Percentiles rank a stretch among this genome's conserved stretches.
Conservation (phyloP, 1,139 yeast species). For the Chernovozyma sophiae-reginae region DNA sequence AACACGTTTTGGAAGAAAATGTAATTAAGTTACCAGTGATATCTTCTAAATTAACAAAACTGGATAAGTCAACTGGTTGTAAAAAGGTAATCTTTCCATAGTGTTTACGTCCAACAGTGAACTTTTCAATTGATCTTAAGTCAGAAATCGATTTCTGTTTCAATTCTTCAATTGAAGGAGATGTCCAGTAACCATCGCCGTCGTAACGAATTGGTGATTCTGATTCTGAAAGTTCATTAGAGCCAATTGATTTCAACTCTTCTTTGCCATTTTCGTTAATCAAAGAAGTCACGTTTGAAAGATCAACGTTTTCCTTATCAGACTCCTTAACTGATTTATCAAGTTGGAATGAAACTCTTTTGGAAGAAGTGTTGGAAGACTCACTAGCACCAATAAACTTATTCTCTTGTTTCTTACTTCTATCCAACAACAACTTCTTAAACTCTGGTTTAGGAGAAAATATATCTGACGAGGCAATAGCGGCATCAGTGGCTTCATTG, state of each 20-base stretch:
- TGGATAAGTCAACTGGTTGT: conserved; percentile 78
- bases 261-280: conserved; percentile 11
- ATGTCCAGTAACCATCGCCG: conserved; percentile 78
- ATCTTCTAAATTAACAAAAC: conserved; percentile 53
- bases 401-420: conserved; percentile 19
- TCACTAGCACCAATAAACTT: conserved; percentile 7
- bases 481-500: conserved; percentile 51
- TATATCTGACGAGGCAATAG: conserved; percentile 67
- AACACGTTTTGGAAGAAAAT: conserved; percentile 59
- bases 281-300: neutral
- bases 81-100: conserved; percentile 75
- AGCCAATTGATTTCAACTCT: neutral
- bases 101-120: conserved; percentile 76
- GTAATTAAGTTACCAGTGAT: conserved; percentile 62
- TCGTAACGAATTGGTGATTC: conserved; percentile 12
- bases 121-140: conserved; percentile 58
- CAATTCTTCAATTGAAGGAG: conserved; percentile 68
- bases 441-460: conserved; percentile 63
- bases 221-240: neutral
- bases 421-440: conserved; percentile 55
- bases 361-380: conserved; percentile 13
- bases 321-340: conserved; percentile 9
- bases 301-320: conserved; percentile 6
- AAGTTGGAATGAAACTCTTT: conserved; percentile 36
- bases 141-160: conserved; percentile 57